Percentiles rank a stretch among this genome's conserved stretches.
These are phyloP conservation scores for Apium graveolens DNA, from an alignment of 129 eudicot species.

Conservation along the genomic window DNA sequence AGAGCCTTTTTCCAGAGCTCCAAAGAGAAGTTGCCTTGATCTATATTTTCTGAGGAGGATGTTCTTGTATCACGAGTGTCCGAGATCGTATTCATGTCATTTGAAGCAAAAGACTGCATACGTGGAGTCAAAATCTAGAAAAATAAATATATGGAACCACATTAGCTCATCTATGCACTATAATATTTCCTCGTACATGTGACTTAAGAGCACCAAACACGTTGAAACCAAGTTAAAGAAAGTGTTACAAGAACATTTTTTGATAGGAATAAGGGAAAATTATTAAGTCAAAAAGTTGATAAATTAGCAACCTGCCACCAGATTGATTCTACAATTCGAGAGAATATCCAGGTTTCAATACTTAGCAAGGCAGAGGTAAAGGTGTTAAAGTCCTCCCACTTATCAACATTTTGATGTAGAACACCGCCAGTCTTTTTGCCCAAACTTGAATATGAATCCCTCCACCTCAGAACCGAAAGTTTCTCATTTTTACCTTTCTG, in stretches of 20 bases:
- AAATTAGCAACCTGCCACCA: constrained; percentile 87
- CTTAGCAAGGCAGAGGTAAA: constrained; percentile 54
- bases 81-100: constrained; percentile 29
- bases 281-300: background rate
- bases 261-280: no score
- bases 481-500: constrained; percentile 30
- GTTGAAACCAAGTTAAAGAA: background rate
- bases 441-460: constrained; percentile 24
- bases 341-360: constrained; percentile 81
- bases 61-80: constrained; percentile 27
- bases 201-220: background rate
- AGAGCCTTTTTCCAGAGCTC: constrained; percentile 91
- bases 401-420: constrained; percentile 21
- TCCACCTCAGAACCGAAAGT: constrained; percentile 39
- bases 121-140: constrained; percentile 74
- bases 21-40: constrained; percentile 56
- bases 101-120: constrained; percentile 73
- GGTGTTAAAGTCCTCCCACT: constrained; percentile 50
- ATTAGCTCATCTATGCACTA: background rate
- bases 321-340: constrained; percentile 74
- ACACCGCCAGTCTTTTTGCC: constrained; percentile 20
- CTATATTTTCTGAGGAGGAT: constrained; percentile 39
- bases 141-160: constrained; percentile 4
- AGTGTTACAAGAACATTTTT: background rate
- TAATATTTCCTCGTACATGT: background rate